Percentiles rank a stretch among this genome's conserved stretches.
These are phyloP conservation scores for Coemansia brasiliensis DNA, from an alignment of 192 early-diverging fungal species.

Conservation along the genomic window DNA sequence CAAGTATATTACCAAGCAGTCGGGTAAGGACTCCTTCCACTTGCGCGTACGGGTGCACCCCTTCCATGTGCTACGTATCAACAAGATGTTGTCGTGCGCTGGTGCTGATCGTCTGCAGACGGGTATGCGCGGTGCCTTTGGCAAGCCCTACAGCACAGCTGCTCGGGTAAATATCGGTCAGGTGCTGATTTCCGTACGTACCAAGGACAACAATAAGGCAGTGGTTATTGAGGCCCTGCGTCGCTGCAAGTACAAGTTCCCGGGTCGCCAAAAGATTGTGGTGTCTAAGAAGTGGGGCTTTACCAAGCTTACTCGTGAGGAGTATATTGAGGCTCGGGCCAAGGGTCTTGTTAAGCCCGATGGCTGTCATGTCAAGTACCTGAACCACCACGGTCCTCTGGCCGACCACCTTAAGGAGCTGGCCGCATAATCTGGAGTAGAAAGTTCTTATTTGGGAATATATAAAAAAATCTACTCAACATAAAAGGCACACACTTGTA, in stretches of 20 bases:
- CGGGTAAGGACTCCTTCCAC: slow-evolving; percentile 99
- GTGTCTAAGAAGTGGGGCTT: slow-evolving; percentile 99
- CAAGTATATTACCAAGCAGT: slow-evolving; percentile 97
- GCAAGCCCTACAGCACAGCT: slow-evolving; percentile 92
- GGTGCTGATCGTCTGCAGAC: slow-evolving; percentile 98
- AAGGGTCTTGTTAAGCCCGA: slow-evolving; percentile 84
- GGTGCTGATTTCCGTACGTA: slow-evolving; percentile 93
- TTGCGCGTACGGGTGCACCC: slow-evolving; percentile 98
- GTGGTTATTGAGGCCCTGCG: slow-evolving; percentile 90
- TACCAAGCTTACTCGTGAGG: slow-evolving; percentile 92
- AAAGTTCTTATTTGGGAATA: slow-evolving; percentile 5
- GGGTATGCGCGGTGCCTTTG: slow-evolving; percentile 99
- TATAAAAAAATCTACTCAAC: no score
- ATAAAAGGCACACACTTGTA: no score
- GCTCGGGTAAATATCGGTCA: slow-evolving; percentile 99
- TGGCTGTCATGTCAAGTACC: slow-evolving; percentile 91
- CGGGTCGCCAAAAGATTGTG: slow-evolving; percentile 98
- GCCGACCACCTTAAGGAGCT: slow-evolving; percentile 47
- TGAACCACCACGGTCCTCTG: slow-evolving; percentile 79
- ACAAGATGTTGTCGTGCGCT: slow-evolving; percentile 99
- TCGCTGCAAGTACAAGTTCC: slow-evolving; percentile 99
- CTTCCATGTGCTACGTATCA: slow-evolving; percentile 98
- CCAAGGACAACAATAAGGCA: slow-evolving; percentile 92
- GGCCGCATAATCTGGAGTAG: slow-evolving; percentile 19
- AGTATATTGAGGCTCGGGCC: slow-evolving; percentile 78